Evolutionary conservation across 176 grass and related monocot species (phyloP).

Genomic region (Cocos nucifera): DNA sequence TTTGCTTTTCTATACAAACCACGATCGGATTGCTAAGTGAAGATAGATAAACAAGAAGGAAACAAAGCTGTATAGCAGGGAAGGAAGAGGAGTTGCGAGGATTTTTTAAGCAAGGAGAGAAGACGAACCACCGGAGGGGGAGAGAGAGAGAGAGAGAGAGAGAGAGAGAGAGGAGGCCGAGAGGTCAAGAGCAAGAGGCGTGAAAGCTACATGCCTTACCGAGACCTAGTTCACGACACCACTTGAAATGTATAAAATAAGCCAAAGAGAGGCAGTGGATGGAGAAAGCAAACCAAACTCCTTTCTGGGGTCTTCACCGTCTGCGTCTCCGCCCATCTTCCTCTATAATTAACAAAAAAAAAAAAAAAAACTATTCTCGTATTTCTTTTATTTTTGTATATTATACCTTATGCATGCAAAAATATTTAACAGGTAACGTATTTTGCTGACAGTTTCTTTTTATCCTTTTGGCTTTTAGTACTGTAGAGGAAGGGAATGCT

Average conservation of each 20-base stretch:
- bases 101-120: background rate
- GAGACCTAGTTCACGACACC: constrained; percentile 12
- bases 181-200: constrained; percentile 15
- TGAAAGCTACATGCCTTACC: constrained; percentile 14
- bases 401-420: background rate
- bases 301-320: too few species aligned
- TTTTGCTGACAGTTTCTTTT: background rate
- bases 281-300: too few species aligned
- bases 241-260: background rate
- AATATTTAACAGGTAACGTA: background rate
- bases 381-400: background rate
- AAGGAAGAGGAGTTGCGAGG: background rate
- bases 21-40: too few species aligned
- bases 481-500: constrained; percentile 2
- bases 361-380: too few species aligned
- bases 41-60: too few species aligned
- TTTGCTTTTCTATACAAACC: too few species aligned
- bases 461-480: constrained; percentile 1
- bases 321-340: too few species aligned
- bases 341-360: too few species aligned
- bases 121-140: background rate
- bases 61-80: too few species aligned
- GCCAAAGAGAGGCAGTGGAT: too few species aligned
- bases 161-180: background rate
- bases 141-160: too few species aligned